Evolutionary conservation across 140 eudicot species (phyloP), one percentile per base, ranked within the genome.

Genomic region (Oenanthe javanica): DNA sequence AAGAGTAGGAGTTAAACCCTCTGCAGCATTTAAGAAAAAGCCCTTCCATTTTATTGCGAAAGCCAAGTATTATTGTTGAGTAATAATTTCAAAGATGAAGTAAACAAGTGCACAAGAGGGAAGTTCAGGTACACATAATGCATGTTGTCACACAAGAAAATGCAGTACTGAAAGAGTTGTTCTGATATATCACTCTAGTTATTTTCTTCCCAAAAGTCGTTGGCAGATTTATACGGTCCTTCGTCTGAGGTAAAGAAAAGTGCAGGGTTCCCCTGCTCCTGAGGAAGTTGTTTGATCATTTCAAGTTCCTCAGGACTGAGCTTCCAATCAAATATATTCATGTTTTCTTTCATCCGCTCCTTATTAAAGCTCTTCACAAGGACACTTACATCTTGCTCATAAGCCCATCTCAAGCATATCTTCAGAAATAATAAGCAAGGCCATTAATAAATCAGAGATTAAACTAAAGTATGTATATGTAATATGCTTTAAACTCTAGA

Each of bases 381-480:
- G 72, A 87, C 76, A 9, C 86, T 84, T 4, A 80, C 81, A 1
- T 84, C 86, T 75, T 87, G 90, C 80, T 87, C 88, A 75, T 77
- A 84, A 27, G 81, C 88, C 90, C 90, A 87, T 80, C 90, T 87
- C 76, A 87, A 40, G 45, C 79, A 51, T 21, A 86, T 86, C 89
- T 86, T 74, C 70, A 31, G 8, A 25, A 27, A 48, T 6, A 31
- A 25, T 31, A 67, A 31, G 73, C 45, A 67, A 67, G 73, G 73
- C 31, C 21, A 61, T 19, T 9, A 67, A 31, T 67, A 11, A 13
- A 31, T 13, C 45, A 31, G 46, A 4, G 8, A 31, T 31, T 0
- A 31, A 31, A 67, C 16, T 31, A 2, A n/a, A n/a, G 70, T 67
- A 27, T 1, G 31, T 31, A 14, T 67, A 12, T 4, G 19, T 31